A percentile compares a stretch with the other conserved stretches of the same genome.
phyloP scores from a whole-genome alignment of 306 rosid species.

The Castanospermum australe region DNA sequence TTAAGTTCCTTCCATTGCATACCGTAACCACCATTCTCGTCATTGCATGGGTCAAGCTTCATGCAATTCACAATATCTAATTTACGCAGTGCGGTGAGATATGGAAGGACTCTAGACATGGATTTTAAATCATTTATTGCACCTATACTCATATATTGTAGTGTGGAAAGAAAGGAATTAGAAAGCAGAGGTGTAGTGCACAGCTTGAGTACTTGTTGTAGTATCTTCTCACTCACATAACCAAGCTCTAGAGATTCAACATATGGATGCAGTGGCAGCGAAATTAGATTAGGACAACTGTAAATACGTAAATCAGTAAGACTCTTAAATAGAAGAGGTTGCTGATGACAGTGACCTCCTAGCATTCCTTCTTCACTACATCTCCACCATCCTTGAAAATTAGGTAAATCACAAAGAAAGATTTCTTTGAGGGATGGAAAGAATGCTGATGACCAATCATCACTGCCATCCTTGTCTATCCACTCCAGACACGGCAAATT shows the following conservation, averaged over 20 bases:
- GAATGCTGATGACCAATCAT: neutral
- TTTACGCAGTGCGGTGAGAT: neutral
- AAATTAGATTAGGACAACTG: neutral
- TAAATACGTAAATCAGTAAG: fast-evolving
- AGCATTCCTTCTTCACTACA: neutral
- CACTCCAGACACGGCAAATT: neutral
- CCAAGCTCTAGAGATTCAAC: neutral
- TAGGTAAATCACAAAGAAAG: fast-evolving
- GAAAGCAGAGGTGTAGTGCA: neutral
- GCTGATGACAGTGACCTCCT: neutral
- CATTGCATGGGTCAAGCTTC: neutral
- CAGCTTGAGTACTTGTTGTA: neutral
- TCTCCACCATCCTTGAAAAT: neutral
- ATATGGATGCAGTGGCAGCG: neutral
- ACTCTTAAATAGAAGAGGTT: neutral
- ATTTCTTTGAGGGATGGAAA: neutral
- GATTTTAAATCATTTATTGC: neutral
- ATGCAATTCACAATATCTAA: fast-evolving
- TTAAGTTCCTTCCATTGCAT: neutral
- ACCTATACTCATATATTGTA: neutral
- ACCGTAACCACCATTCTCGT: neutral
- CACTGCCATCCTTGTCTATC: neutral
- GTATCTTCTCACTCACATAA: neutral
- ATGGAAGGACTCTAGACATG: neutral
- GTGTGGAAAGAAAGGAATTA: neutral